Base-by-base conservation (phyloP, 139 green algal species). In the Chlorella vulgaris region DNA sequence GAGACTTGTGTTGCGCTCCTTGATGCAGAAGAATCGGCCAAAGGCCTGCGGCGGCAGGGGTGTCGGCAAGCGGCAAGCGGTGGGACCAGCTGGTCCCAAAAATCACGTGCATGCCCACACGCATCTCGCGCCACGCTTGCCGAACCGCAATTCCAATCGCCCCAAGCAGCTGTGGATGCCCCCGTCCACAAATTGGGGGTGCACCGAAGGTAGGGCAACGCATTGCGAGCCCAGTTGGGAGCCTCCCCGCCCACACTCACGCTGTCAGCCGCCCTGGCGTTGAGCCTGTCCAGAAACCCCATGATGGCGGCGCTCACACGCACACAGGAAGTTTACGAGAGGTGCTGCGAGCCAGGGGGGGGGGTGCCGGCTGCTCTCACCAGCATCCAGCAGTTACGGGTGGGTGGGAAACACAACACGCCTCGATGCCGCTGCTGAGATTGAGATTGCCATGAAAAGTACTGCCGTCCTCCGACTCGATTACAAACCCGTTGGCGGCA, bases 21-120 rank as follows among this genome's bases (percentile, higher is more conserved):
- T 70, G n/a, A 90, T 55, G 58, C 73, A 68, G 81, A 90, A 90
- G 53, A 81, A 89, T 1, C 62, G 39, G 35, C 85, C 85, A 3
- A 85, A 42, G 42, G 15, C 63, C 81, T 86, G 81, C 42, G 29
- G 21, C 28, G 26, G 0, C 7, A 26, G 42, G 42, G 29, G 35
- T 26, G 51, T 18, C 28, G 35, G 21, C 4, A 6, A 35, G 7
- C n/a, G 33, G 33, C 39, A 74, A 6, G 40, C 69, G 62, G 62
- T 7, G 62, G 4, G n/a, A 4, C 5, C 31, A 21, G 58, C 7
- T 33, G 10, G 10, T 67, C 10, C 24, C 21, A 13, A 22, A 29
- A 36, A 36, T 67, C 58, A 67, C 24, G 24, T 36, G 21, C 18
- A 31, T 67, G 58, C n/a, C n/a, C n/a, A n/a, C n/a, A n/a, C n/a